Conservation (phyloP, 306 rosid species). For the Mimosa pudica region DNA sequence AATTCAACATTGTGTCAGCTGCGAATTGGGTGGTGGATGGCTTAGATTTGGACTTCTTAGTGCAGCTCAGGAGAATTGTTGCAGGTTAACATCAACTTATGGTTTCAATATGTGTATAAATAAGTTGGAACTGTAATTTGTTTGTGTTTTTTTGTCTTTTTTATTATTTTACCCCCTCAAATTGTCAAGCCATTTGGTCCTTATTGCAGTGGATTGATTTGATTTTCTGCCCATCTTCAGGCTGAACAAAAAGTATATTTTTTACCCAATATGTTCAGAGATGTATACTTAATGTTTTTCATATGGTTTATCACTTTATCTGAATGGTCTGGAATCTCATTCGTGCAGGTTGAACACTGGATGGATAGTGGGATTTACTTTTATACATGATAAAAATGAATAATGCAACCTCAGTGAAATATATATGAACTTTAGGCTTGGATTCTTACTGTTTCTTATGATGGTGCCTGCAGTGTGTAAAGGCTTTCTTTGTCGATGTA, state of each 20-base stretch:
- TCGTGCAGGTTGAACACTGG: neutral
- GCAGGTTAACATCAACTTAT: neutral
- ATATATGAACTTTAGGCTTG: neutral
- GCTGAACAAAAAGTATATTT: neutral
- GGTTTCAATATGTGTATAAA: conserved; percentile 12
- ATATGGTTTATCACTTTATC: neutral
- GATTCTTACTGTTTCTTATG: neutral
- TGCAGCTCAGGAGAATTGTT: neutral
- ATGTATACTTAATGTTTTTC: neutral
- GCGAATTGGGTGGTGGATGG: neutral
- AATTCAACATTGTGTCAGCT: conserved; percentile 41
- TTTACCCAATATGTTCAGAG: neutral
- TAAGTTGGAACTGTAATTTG: neutral
- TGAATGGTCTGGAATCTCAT: neutral
- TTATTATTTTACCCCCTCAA: neutral
- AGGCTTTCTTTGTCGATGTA: neutral
- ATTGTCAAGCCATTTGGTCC: neutral
- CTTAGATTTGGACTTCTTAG: neutral
- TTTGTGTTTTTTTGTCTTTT: neutral
- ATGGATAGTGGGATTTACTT: neutral
- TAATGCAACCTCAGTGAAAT: neutral
- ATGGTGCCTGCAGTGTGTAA: neutral
- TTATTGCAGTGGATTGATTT: neutral
- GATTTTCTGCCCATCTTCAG: neutral
- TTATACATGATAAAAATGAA: too few species aligned